Evolutionary conservation across 1,139 yeast species (phyloP), one percentile per base, ranked within the genome.

Genomic region (Taphrina communis): DNA sequence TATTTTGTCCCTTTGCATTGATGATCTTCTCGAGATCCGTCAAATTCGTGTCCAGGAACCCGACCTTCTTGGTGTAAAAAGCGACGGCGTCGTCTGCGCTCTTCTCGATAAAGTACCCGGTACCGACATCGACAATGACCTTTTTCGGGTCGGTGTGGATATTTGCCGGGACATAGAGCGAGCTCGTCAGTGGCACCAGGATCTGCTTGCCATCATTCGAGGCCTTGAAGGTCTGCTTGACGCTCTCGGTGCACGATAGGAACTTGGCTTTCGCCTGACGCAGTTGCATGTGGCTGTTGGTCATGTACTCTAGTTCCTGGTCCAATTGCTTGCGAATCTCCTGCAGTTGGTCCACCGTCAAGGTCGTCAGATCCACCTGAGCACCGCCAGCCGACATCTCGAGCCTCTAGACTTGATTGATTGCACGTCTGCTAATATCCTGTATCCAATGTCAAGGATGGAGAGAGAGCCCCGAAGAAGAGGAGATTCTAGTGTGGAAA

Each of bases 41-140:
- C 21, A 90, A 83, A 77, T 94, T 97, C 70, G 84, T 85, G 70
- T 82, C 86, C 74, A 95, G 80, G 73, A 92, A 93, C 38, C 81
- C 81, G 66, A 92, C 85, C 79, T 95, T 91, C 70, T 82, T 82
- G 70, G 88, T 85, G 77, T 91, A 94, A 75, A 92, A 96, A 69
- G 79, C 79, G 73, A 85, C 81, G 2, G 97, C 90, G 60, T 90
- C 93, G 6, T 80, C 81, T 0, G 86, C 84, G 70, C 79, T 79
- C 79, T 94, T 95, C 75, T 91, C 97, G 41, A 92, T 95, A 76
- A 85, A 94, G 78, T 94, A 94, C 1, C 98, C 98, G 0, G 99
- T 94, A 44, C 99, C 99, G 55, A 94, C 88, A 76, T 94, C 99
- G 19, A 95, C 97, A 79, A 94, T 82, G 75, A 88, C 94, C 70